Percentiles rank a stretch among this genome's conserved stretches.
Conservation (phyloP, 495 filamentous ascomycete genomes). For the Xylaria scruposa region DNA sequence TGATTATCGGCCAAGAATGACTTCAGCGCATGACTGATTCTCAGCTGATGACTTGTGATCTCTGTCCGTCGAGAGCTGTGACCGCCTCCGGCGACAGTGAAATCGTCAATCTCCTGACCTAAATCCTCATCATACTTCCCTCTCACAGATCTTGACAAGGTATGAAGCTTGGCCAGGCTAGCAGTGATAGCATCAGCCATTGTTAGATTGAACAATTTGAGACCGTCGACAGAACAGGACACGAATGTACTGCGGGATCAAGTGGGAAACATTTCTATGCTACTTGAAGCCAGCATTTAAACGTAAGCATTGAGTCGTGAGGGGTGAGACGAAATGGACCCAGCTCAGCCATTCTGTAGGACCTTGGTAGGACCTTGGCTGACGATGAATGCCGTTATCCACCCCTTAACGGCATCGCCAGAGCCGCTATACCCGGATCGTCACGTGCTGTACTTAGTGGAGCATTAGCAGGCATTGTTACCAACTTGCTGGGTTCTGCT, state of each 20-base stretch:
- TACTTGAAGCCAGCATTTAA: neutral
- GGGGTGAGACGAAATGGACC: neutral
- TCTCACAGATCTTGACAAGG: slow-evolving; percentile 1
- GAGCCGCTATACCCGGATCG: slow-evolving; percentile 21
- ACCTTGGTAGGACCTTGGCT: slow-evolving; percentile 14
- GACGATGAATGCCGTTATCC: slow-evolving; percentile 3
- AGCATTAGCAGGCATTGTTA: neutral
- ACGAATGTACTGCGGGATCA: neutral
- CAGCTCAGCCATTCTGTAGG: neutral
- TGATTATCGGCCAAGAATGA: slow-evolving; percentile 50
- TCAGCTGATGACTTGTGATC: slow-evolving; percentile 47
- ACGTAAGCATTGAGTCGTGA: neutral
- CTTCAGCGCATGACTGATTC: slow-evolving; percentile 55
- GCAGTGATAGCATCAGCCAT: slow-evolving; percentile 18
- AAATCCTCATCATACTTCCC: slow-evolving; percentile 54
- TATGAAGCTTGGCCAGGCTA: slow-evolving; percentile 5
- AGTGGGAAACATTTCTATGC: neutral
- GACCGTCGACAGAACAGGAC: neutral
- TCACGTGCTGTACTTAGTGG: slow-evolving; percentile 16
- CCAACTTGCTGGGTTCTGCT: neutral
- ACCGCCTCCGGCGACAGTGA: slow-evolving; percentile 57
- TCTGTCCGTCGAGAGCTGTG: slow-evolving; percentile 47
- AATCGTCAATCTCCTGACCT: slow-evolving; percentile 53
- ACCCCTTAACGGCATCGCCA: neutral
- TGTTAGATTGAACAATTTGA: neutral